Percentiles rank a stretch among this genome's conserved stretches.
Conservation (phyloP, 2,329 filamentous ascomycete genomes). For the Hypomyces rosellus region DNA sequence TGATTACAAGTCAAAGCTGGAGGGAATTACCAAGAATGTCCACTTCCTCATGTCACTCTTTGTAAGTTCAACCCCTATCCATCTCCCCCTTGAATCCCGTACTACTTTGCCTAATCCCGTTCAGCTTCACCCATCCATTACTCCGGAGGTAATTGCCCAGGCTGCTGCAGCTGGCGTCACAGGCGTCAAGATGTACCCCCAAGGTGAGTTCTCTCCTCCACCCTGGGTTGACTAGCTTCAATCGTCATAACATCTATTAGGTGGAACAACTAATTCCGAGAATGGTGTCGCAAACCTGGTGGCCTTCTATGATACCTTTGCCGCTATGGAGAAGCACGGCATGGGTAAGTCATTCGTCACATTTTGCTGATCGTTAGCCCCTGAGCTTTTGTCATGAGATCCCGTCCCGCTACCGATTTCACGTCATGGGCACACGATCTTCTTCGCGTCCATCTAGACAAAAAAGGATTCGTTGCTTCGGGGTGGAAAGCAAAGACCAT, state of each 20-base stretch:
- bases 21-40: slow-evolving; percentile 54
- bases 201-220: slow-evolving; percentile 23
- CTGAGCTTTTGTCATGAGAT: too few relatives aligned
- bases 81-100: slow-evolving; percentile 3
- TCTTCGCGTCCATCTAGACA: too few relatives aligned
- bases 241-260: slow-evolving; percentile 22
- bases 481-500: too few relatives aligned
- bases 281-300: slow-evolving; percentile 65
- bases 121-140: slow-evolving; percentile 54
- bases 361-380: too few relatives aligned
- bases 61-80: slow-evolving; percentile 23
- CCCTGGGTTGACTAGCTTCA: neutral
- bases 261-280: slow-evolving; percentile 60
- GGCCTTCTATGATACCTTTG: slow-evolving; percentile 71
- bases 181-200: slow-evolving; percentile 67
- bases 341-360: slow-evolving; percentile 32
- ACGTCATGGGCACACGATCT: too few relatives aligned
- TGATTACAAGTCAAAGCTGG: slow-evolving; percentile 57
- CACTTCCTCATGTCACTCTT: slow-evolving; percentile 71
- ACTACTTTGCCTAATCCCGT: neutral
- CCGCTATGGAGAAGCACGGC: slow-evolving; percentile 79
- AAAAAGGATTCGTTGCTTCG: too few relatives aligned
- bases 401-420: too few relatives aligned
- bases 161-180: slow-evolving; percentile 66
- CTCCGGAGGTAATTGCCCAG: slow-evolving; percentile 62